These are phyloP conservation scores for Malus hybrid DNA, from an alignment of 331 rosid species.

Conservation along the genomic window DNA sequence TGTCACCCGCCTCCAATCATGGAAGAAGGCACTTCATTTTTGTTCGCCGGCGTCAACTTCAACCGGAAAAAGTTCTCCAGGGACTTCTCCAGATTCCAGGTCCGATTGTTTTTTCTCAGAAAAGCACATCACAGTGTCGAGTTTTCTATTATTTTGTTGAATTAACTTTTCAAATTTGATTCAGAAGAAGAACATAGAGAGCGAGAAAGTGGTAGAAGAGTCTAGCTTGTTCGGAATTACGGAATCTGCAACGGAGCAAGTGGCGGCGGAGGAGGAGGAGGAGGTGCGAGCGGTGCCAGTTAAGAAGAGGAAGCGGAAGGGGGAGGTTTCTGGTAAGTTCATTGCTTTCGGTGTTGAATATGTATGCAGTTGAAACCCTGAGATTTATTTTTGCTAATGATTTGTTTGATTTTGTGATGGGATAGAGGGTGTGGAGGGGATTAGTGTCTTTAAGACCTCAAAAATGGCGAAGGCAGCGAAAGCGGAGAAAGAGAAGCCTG, in stretches of 20 bases:
- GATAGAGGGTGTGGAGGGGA: conserved; percentile 61
- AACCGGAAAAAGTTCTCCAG: conserved; percentile 55
- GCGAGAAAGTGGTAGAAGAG: conserved; percentile 24
- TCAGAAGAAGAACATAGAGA: conserved; percentile 32
- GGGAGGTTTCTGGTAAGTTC: conserved; percentile 37
- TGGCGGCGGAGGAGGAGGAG: conserved; percentile 35
- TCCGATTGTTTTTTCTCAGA: not conserved
- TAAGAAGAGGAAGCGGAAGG: conserved; percentile 74
- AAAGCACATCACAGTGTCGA: not conserved
- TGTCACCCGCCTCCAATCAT: conserved; percentile 9
- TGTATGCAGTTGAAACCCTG: not conserved
- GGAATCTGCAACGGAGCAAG: conserved; percentile 26
- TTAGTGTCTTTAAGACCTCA: conserved; percentile 60
- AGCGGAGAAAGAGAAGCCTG: conserved; percentile 27
- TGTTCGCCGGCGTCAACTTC: conserved; percentile 77
- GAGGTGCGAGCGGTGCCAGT: conserved; percentile 13
- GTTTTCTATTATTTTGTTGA: not conserved
- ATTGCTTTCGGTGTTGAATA: not conserved
- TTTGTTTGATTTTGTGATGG: not conserved
- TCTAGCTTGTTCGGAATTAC: conserved; percentile 18
- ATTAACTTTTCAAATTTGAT: not conserved
- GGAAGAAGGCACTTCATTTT: conserved; percentile 56
- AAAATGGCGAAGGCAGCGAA: conserved; percentile 15
- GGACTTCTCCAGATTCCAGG: conserved; percentile 75
- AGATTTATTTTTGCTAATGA: not conserved